Percentiles rank a stretch among this genome's conserved stretches.
Conservation (phyloP, 2,329 filamentous ascomycete genomes). For the Colletotrichum sp. region DNA sequence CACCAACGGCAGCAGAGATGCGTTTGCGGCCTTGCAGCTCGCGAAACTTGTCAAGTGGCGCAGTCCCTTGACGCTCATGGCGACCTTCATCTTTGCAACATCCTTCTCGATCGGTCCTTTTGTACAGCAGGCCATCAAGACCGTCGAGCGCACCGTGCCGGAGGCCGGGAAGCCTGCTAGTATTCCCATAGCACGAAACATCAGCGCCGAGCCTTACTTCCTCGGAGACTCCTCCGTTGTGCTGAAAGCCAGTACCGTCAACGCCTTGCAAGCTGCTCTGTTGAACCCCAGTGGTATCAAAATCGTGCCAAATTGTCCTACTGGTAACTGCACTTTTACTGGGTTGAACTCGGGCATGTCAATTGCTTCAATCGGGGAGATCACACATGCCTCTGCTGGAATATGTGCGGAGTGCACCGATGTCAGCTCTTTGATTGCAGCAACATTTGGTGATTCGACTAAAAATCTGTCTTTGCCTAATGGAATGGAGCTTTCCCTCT, state of each 20-base stretch:
- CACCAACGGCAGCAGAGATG: not conserved
- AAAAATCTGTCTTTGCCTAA: not conserved
- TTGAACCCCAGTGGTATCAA: not conserved
- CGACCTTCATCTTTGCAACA: not conserved
- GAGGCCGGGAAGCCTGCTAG: not conserved
- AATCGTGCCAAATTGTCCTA: not conserved
- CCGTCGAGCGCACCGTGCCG: not conserved
- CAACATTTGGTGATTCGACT: not conserved
- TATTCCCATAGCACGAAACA: not conserved
- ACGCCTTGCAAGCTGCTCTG: not conserved
- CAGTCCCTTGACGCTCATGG: not conserved
- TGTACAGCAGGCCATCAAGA: not conserved
- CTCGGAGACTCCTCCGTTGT: not conserved
- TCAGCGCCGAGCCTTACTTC: not conserved
- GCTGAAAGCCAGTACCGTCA: not conserved
- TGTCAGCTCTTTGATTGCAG: not conserved
- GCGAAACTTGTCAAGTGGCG: not conserved
- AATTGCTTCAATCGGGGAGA: not conserved
- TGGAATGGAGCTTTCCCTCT: not conserved
- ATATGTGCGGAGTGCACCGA: not conserved
- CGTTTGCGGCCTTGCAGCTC: not conserved
- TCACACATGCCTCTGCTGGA: not conserved
- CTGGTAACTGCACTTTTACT: not conserved
- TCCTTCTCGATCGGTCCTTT: not conserved
- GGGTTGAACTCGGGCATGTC: not conserved